Percentiles rank a stretch among this genome's conserved stretches.
phyloP scores from a whole-genome alignment of 2,329 filamentous ascomycete species.

The Elsinoe necatrix region DNA sequence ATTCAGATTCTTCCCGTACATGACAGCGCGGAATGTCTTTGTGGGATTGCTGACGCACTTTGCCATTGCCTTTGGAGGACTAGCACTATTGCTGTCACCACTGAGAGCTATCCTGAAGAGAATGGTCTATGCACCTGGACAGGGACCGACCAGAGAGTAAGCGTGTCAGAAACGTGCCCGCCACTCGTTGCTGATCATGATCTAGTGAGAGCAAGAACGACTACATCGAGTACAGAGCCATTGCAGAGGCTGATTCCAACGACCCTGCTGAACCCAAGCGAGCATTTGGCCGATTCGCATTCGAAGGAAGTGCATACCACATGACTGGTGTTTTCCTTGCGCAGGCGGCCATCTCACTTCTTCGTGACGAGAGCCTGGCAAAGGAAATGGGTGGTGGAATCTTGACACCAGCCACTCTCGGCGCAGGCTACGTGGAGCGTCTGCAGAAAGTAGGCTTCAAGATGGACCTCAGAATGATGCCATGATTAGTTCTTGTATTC shows the following conservation, averaged over 20 bases:
- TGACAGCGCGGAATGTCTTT: constrained; percentile 43
- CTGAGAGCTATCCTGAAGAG: constrained; percentile 44
- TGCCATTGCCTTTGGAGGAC: constrained; percentile 37
- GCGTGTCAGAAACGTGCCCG: constrained; percentile 18
- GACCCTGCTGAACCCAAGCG: constrained; percentile 40
- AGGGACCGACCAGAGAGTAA: constrained; percentile 40
- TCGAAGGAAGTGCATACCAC: constrained; percentile 56
- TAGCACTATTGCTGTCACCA: constrained; percentile 44
- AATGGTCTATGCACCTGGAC: constrained; percentile 43
- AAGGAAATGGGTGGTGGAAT: constrained; percentile 55
- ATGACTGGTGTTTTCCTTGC: constrained; percentile 57
- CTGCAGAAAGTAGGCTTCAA: constrained; percentile 54
- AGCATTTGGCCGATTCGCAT: constrained; percentile 49
- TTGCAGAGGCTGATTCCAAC: constrained; percentile 52
- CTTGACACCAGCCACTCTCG: constrained; percentile 63
- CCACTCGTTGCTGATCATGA: constrained; percentile 29
- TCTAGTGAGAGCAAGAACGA: constrained; percentile 49
- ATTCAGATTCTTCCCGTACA: constrained; percentile 51
- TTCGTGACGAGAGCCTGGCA: constrained; percentile 47
- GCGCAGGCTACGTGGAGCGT: constrained; percentile 57
- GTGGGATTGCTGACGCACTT: constrained; percentile 43
- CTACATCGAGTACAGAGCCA: constrained; percentile 53
- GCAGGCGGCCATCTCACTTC: constrained; percentile 56
- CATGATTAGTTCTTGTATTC: constrained; percentile 17
- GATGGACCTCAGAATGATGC: constrained; percentile 41